Base-by-base conservation (phyloP, 768 basidiomycete species). In the Boletus coccyginus region DNA sequence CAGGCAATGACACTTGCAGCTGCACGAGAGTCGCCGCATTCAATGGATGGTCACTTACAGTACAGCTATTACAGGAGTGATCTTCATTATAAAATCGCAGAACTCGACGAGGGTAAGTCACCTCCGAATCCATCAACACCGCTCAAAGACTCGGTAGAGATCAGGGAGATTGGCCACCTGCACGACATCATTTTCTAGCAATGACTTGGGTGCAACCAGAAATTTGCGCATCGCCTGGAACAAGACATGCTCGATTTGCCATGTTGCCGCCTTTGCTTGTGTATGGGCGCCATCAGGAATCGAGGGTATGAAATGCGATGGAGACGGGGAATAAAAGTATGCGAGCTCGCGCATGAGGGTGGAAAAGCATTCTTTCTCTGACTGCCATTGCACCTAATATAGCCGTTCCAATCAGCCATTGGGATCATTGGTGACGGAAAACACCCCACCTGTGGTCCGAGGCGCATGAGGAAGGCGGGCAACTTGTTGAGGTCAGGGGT, bases 71-170 rank as follows among this genome's bases (percentile, higher is more conserved):
- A 42, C 35, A 39, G 14, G 27, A 4, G 42, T 19, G 6, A n/a
- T n/a, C 35, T 53, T 50, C 36, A 29, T 41, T 2, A 43, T 31
- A 39, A 47, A 14, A 43, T 56, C 40, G 27, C 42, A 45, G 41
- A 50, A 53, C 17, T 43, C 57, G 7, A 60, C 53, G 31, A n/a
- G 16, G 16, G 27, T 31, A 14, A 5, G 9, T 36, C 21, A 29
- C 17, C n/a, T 9, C 29, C 9, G 38, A n/a, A 27, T 35, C 10
- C n/a, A 44, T 77, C 68, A 98, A 67, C 95, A 98, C 60, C 95
- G 74, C 73, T 98, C 95, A 65, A 98, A 99, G 0, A 98, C 90
- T 59, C 89, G 87, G 71, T 97, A 99, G 51, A 99, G 75, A 60
- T 95, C 93, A 2, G 94, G 94, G 42, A 98, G 73, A 70, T 84